A percentile compares a stretch with the other conserved stretches of the same genome.
Evolutionary conservation across 306 rosid species (phyloP).

Genomic region (Inga laurina): DNA sequence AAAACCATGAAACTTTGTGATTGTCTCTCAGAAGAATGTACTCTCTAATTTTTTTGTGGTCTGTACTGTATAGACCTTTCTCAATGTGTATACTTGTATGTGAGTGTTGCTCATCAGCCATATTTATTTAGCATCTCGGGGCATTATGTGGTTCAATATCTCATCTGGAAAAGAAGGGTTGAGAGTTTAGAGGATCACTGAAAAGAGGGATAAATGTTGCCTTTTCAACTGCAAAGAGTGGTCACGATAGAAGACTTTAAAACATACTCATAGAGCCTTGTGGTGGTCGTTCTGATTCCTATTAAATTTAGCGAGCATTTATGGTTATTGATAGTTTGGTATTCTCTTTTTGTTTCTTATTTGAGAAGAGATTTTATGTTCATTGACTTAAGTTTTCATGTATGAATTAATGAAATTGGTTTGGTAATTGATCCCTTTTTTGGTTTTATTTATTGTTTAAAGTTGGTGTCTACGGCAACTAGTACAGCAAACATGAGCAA

Average conservation of each 20-base stretch:
- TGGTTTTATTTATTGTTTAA: background rate
- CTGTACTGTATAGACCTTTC: background rate
- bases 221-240: background rate
- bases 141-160: background rate
- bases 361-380: background rate
- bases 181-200: background rate
- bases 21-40: background rate
- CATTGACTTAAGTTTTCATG: background rate
- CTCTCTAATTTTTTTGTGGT: background rate
- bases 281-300: background rate
- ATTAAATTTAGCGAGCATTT: background rate
- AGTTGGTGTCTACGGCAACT: constrained; percentile 6
- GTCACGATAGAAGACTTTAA: background rate
- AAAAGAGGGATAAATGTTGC: background rate
- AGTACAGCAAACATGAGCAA: constrained; percentile 37
- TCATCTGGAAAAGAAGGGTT: background rate
- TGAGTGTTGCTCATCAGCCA: background rate
- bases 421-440: background rate
- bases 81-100: background rate
- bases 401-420: background rate
- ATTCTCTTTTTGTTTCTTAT: background rate
- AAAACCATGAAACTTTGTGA: background rate
- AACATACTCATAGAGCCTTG: background rate
- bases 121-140: background rate
- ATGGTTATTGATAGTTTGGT: background rate